Percentiles rank a stretch among this genome's conserved stretches.
phyloP scores from a whole-genome alignment of 2,329 filamentous ascomycete species.

The Cercospora sp. region DNA sequence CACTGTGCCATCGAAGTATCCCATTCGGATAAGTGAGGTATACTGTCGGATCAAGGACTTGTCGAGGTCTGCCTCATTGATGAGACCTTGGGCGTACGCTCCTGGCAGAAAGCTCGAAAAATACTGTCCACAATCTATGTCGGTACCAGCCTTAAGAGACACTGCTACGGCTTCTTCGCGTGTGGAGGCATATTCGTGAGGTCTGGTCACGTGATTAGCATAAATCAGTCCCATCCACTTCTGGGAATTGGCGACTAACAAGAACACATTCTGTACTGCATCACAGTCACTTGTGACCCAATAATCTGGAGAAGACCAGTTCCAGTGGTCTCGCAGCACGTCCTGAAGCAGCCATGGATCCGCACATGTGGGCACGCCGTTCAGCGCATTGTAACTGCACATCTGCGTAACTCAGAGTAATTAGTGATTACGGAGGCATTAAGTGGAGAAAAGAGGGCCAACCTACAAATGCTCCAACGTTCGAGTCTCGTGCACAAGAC shows the following conservation, averaged over 20 bases:
- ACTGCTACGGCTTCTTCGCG: slow-evolving; percentile 51
- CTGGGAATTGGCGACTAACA: slow-evolving; percentile 19
- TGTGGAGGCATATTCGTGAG: slow-evolving; percentile 48
- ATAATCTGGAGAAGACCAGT: slow-evolving; percentile 61
- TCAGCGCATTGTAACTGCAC: slow-evolving; percentile 56
- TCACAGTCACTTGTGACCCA: slow-evolving; percentile 68
- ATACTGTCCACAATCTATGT: slow-evolving; percentile 49
- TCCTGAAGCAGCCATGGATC: slow-evolving; percentile 63
- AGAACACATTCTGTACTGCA: slow-evolving; percentile 56
- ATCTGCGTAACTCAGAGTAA: not conserved
- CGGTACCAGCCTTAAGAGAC: slow-evolving; percentile 54
- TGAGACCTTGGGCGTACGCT: slow-evolving; percentile 46
- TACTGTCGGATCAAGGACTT: slow-evolving; percentile 56
- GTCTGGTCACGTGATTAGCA: slow-evolving; percentile 23
- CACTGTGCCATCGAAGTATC: slow-evolving; percentile 58
- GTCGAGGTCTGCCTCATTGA: slow-evolving; percentile 52
- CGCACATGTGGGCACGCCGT: slow-evolving; percentile 66
- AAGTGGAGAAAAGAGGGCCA: slow-evolving; percentile 35
- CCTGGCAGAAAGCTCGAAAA: not conserved
- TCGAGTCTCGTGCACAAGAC: slow-evolving; percentile 48
- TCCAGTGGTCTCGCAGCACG: slow-evolving; percentile 66
- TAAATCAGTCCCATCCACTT: too few relatives aligned
- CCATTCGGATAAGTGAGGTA: slow-evolving; percentile 55
- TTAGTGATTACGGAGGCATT: not conserved
- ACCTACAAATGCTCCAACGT: slow-evolving; percentile 57